phyloP scores from a whole-genome alignment of 805 yeast genomes.

The Kazachstania africana region DNA sequence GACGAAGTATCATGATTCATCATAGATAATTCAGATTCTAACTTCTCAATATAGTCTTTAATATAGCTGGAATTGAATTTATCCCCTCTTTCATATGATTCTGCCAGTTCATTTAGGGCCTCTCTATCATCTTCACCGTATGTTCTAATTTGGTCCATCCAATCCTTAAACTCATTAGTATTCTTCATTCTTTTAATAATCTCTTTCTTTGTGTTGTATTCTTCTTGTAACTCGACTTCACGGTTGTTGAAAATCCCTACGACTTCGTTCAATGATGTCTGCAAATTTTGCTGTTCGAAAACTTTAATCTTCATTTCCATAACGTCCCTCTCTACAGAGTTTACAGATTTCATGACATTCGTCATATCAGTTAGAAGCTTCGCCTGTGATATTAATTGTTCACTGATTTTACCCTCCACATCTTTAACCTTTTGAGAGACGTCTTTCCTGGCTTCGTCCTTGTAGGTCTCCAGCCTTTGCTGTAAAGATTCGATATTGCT shows the following conservation, averaged over 20 bases:
- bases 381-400: constrained; percentile 14
- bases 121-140: constrained; percentile 32
- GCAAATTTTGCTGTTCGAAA: constrained; percentile 33
- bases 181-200: constrained; percentile 17
- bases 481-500: constrained; percentile 21
- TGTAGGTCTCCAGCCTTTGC: constrained; percentile 25
- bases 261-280: constrained; percentile 22
- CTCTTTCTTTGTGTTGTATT: constrained; percentile 21
- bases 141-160: constrained; percentile 21
- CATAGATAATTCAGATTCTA: constrained; percentile 35
- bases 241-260: constrained; percentile 21
- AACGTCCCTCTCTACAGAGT: constrained; percentile 18
- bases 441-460: constrained; percentile 32
- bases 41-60: constrained; percentile 29
- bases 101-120: constrained; percentile 31
- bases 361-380: constrained; percentile 13
- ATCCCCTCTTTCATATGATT: constrained; percentile 25
- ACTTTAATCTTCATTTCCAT: constrained; percentile 17
- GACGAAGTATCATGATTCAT: constrained; percentile 30
- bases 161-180: constrained; percentile 16
- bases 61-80: constrained; percentile 31
- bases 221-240: constrained; percentile 18
- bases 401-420: constrained; percentile 22
- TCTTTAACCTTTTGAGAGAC: constrained; percentile 29
- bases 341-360: constrained; percentile 13